phyloP scores from a whole-genome alignment of 257 asterid genomes.

The Solanum ossicruentum region DNA sequence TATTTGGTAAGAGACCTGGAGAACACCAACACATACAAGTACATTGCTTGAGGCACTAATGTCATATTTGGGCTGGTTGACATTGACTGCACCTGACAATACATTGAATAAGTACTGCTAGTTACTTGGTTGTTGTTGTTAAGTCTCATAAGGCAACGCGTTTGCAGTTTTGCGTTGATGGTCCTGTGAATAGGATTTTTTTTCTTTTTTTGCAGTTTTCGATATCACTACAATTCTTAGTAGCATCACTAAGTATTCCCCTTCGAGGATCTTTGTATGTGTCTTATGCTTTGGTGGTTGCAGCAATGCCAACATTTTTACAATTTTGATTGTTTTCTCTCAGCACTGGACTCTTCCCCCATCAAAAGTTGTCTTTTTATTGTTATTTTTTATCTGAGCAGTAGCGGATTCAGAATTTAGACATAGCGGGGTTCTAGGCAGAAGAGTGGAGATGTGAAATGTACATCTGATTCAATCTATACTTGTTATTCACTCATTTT shows the following conservation, averaged over 20 bases:
- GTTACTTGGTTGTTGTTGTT: too few species aligned
- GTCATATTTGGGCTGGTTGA: background rate
- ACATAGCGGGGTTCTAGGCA: background rate
- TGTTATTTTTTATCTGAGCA: background rate
- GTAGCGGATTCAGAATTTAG: background rate
- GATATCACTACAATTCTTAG: background rate
- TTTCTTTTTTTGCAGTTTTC: background rate
- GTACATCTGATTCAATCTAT: background rate
- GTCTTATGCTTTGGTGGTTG: background rate
- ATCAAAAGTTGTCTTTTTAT: background rate
- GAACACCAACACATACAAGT: constrained; percentile 28
- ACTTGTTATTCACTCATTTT: background rate
- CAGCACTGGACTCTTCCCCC: background rate
- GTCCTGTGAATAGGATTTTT: background rate
- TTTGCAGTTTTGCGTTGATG: background rate
- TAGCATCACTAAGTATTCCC: background rate
- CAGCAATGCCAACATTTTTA: background rate
- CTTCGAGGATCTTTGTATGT: background rate
- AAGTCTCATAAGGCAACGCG: background rate
- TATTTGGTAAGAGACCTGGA: constrained; percentile 41
- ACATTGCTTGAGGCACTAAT: constrained; percentile 19
- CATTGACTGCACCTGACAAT: too few species aligned
- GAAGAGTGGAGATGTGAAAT: background rate
- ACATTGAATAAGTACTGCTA: too few species aligned
- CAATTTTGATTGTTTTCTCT: background rate